Evolutionary conservation across 768 basidiomycete species (phyloP).

Genomic region (Lentinula sp.): DNA sequence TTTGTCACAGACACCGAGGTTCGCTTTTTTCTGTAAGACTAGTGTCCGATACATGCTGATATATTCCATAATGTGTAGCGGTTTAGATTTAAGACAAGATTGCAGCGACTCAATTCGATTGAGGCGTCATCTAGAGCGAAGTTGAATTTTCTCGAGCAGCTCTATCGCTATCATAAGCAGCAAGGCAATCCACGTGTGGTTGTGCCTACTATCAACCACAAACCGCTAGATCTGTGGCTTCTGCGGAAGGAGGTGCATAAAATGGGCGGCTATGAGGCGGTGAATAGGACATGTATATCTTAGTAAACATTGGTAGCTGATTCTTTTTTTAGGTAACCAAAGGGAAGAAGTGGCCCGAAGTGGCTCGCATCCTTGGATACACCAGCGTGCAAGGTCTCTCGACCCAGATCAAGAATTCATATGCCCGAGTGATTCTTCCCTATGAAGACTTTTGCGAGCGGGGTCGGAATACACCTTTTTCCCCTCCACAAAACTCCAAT

Average conservation of each 20-base stretch:
- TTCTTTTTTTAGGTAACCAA: slow-evolving; percentile 60
- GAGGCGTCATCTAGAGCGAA: slow-evolving; percentile 96
- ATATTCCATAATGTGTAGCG: slow-evolving; percentile 35
- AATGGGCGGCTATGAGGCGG: slow-evolving; percentile 82
- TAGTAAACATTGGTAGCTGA: slow-evolving; percentile 6
- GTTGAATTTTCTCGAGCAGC: slow-evolving; percentile 94
- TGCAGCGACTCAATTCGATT: slow-evolving; percentile 93
- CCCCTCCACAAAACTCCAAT: slow-evolving; percentile 3
- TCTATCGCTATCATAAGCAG: slow-evolving; percentile 95
- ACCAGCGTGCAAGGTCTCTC: slow-evolving; percentile 77
- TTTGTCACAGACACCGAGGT: slow-evolving; percentile 95
- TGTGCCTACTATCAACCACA: slow-evolving; percentile 92
- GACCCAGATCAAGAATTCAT: slow-evolving; percentile 86
- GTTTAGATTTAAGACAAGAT: slow-evolving; percentile 93
- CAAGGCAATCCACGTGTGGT: slow-evolving; percentile 86
- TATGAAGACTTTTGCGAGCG: slow-evolving; percentile 87
- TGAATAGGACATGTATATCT: slow-evolving; percentile 30
- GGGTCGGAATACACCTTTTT: slow-evolving; percentile 56
- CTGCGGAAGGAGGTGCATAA: slow-evolving; percentile 88
- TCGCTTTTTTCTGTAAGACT: slow-evolving; percentile 19
- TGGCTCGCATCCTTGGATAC: slow-evolving; percentile 81
- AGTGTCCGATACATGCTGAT: slow-evolving; percentile 37
- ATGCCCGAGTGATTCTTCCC: slow-evolving; percentile 88
- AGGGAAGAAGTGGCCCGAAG: slow-evolving; percentile 81
- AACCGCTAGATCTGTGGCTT: slow-evolving; percentile 89